Conservation (phyloP, 2,329 filamentous ascomycete genomes). For the Hypoxylon sp. region DNA sequence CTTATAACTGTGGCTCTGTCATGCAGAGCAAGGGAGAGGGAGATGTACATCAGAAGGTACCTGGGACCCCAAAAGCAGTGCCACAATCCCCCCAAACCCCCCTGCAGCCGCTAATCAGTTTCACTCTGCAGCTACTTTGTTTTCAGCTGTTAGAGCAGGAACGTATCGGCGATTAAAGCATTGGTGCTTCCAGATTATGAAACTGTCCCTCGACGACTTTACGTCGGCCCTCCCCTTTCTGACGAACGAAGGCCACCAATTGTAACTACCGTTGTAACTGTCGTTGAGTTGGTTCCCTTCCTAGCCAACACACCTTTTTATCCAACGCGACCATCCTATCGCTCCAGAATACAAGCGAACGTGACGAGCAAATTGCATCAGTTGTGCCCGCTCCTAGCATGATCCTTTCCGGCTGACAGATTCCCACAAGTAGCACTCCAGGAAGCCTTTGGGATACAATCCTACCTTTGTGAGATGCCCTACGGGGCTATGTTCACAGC, state of each 20-base stretch:
- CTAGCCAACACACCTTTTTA: conserved; percentile 7
- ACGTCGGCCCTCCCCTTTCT: conserved; percentile 30
- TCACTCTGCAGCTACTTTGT: conserved; percentile 11
- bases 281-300: conserved; percentile 5
- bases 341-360: conserved; percentile 22
- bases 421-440: conserved; percentile 15
- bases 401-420: conserved; percentile 37
- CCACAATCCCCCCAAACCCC: not conserved
- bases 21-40: not conserved
- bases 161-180: conserved; percentile 23
- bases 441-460: conserved; percentile 33
- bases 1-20: conserved; percentile 11
- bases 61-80: not conserved
- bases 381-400: conserved; percentile 34
- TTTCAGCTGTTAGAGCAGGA: conserved; percentile 32
- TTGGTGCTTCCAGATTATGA: conserved; percentile 38
- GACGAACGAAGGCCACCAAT: conserved; percentile 30
- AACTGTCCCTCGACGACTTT: conserved; percentile 37
- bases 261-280: conserved; percentile 11
- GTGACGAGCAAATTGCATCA: conserved; percentile 23
- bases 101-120: conserved; percentile 21
- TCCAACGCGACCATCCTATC: conserved; percentile 12
- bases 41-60: not conserved
- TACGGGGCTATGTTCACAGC: conserved; percentile 61
- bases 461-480: conserved; percentile 51